Evolutionary conservation across 2,329 filamentous ascomycete genomes (phyloP), one percentile per base, ranked within the genome.

Genomic region (Neofusicoccum parvum): DNA sequence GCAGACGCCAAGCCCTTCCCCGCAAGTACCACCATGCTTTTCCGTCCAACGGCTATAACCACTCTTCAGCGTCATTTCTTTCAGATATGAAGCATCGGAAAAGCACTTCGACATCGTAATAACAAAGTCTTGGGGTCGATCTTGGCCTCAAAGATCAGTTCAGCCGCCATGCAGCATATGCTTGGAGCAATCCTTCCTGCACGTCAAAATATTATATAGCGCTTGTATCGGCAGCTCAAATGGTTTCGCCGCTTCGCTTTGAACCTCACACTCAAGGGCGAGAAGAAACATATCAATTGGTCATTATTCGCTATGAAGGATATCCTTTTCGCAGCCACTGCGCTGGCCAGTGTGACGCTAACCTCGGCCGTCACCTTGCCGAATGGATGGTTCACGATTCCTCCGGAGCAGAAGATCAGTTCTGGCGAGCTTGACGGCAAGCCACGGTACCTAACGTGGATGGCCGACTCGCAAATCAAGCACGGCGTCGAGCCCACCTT

Each of bases 381-480:
- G 12, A 69, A 62, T 49, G 67, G 68, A 39, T 70, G 68, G 68
- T 70, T 70, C 56, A 58, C 58, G 10, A 67, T 69, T n/a, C 34
- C 67, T 5, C 68, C 68, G 1, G 59, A 62, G 12, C 43, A 66
- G n/a, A 67, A 69, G 6, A 69, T 69, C 39, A 45, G 64, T 1
- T 14, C 63, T 27, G 67, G 49, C 15, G 64, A 65, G 12, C 66
- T 69, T 43, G 62, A 60, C 17, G 56, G 43, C 41, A 60, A 60
- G 56, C 56, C 56, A 11, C 32, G 56, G 2, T 77, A 70, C 64
- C 76, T 74, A 64, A 72, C 70, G 69, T 78, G 75, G 75, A 82
- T 84, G 77, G 80, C 83, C 11, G 76, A 82, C 53, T 84, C 82
- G 2, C 81, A 82, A 69, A 80, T 84, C 51, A 70, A 73, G 60